Evolutionary conservation across 1,284 basidiomycete species (phyloP), one percentile per base, ranked within the genome.

Genomic region (Omphalotus olearius): DNA sequence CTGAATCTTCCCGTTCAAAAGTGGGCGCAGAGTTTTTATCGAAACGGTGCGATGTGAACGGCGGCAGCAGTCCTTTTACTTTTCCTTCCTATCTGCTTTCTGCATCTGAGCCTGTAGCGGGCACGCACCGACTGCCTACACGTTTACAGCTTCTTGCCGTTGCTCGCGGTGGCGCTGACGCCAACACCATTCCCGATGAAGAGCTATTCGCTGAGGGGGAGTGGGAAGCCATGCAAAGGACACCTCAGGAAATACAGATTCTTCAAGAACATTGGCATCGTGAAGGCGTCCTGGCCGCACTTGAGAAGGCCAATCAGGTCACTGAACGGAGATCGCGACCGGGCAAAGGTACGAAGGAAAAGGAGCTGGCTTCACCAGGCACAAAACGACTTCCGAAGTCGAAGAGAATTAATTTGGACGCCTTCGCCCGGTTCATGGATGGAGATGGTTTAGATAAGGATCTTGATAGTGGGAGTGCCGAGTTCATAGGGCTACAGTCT

Each of bases 141-240:
- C 82, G 86, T 35, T 72, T 88, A 13, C 82, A 88, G 59, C 64
- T 82, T 16, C 73, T 89, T 25, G 65, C 71, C 0, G 66, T 71
- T 9, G 67, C 70, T 36, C 77, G 83, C 39, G 79, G 83, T 46
- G 79, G 78, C 4, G 63, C 68, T 41, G 62, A 60, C 4, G 71
- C 71, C 33, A 63, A 63, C 20, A 63, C 63, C 6, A 73, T 83
- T 26, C 50, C 49, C 4, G 81, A 83, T 56, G 75, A 78, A 3
- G 80, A 83, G 52, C 64, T 84, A 3, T 81, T 84, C 51, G 72
- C 63, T 4, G 71, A 75, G 17, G 77, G 73, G 1, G 82, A 84
- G 60, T 65, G 80, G 33, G 80, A 82, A 33, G 64, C 63, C 10
- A 59, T 80, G 40, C 55, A 80, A 13, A 66, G 82, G 44, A 64